A percentile compares a stretch with the other conserved stretches of the same genome.
Evolutionary conservation across 1,139 yeast genomes (phyloP).

Genomic region (Protomyces lactucae-debilis): DNA sequence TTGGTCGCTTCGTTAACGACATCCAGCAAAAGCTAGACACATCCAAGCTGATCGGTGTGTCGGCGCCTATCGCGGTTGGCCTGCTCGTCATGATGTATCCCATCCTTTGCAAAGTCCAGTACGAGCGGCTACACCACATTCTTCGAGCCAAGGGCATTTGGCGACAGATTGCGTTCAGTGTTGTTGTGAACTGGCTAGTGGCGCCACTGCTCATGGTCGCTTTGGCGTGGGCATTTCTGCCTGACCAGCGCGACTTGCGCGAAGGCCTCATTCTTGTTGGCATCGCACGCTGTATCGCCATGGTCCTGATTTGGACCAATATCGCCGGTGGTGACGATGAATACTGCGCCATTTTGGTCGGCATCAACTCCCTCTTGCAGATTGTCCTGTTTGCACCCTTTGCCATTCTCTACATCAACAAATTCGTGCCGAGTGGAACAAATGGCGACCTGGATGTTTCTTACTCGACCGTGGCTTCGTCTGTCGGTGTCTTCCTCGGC

Average conservation of each 20-base stretch:
- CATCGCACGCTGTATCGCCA: constrained; percentile 58
- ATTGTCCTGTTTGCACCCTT: constrained; percentile 54
- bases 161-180: constrained; percentile 43
- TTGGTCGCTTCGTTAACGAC: constrained; percentile 38
- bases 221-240: constrained; percentile 52
- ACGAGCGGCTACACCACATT: constrained; percentile 44
- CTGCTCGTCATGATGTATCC: constrained; percentile 58
- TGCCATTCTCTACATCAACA: constrained; percentile 44
- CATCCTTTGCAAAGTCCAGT: constrained; percentile 52
- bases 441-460: constrained; percentile 35
- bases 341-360: constrained; percentile 52
- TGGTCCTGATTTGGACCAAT: constrained; percentile 58
- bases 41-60: constrained; percentile 37
- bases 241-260: constrained; percentile 49
- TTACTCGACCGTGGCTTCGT: constrained; percentile 48
- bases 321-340: constrained; percentile 52
- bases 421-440: constrained; percentile 31
- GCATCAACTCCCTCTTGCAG: constrained; percentile 52
- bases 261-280: constrained; percentile 58
- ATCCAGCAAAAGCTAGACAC: constrained; percentile 34
- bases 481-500: constrained; percentile 54
- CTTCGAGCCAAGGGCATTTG: constrained; percentile 37
- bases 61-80: constrained; percentile 51
- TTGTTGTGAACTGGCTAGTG: constrained; percentile 52
- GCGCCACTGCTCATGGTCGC: constrained; percentile 58